Base-by-base conservation (phyloP, 129 eudicot species). In the Pittosporum tobira region DNA sequence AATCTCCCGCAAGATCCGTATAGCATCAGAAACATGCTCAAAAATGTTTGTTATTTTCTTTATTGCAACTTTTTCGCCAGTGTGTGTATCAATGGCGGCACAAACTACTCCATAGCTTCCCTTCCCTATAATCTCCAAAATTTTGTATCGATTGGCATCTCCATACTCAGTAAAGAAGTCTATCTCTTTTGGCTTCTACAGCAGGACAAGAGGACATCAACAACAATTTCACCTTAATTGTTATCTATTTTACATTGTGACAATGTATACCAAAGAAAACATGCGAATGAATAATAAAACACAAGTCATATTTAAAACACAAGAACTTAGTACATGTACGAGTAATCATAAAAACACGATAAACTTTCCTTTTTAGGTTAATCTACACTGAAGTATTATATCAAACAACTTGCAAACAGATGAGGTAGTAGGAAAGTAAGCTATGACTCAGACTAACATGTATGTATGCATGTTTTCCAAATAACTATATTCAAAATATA, bases 1-100 rank as follows among this genome's bases (percentile, higher is more conserved):
- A 31, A 89, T 75, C 81, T 89, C 97, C 4, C 97, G 81, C 75
- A 89, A 61, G 14, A 89, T 82, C 21, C 95, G 81, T 31, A 85
- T 69, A 69, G 97, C 97, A 66, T 85, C 95, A 29, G 93, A 75
- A 14, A 73, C 79, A 64, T 89, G 86, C 76, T 80, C 36, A 53
- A 53, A 53, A 27, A 53, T 31, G 16, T n/a, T 18, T 27, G 10
- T 2, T 53, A 53, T 28, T 75, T 84, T 81, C 85, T 57, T 57
- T 36, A 57, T 57, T 21, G 62, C 62, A 46, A 57, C 62, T 24
- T 34, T 36, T 57, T 57, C 62, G 3, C 44, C 44, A 22, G 62
- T 89, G 14, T 34, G 46, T 20, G 29, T 57, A 22, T 57, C 62
- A 57, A 36, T 11, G 46, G 62, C 62, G 0, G 48, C 43, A 57